Evolutionary conservation across 2,329 filamentous ascomycete genomes (phyloP).

Genomic region (Fusarium sororula): DNA sequence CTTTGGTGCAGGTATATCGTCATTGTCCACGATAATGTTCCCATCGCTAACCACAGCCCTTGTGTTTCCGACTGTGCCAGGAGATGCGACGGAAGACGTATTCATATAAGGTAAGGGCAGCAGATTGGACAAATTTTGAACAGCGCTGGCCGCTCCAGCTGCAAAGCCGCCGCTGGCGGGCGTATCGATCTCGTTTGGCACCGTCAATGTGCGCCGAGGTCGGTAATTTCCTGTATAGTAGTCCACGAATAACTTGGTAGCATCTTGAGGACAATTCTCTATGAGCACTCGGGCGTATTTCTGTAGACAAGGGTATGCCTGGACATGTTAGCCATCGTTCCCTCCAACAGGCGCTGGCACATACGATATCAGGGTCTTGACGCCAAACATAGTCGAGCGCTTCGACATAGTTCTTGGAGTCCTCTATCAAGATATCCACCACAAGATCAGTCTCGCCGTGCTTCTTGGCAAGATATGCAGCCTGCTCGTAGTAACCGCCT

Average conservation of each 20-base stretch:
- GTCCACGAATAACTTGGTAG: conserved; percentile 89
- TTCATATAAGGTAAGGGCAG: conserved; percentile 89
- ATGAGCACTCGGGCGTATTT: conserved; percentile 94
- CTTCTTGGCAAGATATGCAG: conserved; percentile 92
- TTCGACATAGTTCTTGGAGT: conserved; percentile 88
- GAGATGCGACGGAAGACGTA: conserved; percentile 64
- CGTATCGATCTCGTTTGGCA: conserved; percentile 48
- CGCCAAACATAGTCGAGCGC: conserved; percentile 93
- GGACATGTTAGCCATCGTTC: conserved; percentile 43
- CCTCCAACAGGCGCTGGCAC: conserved; percentile 42
- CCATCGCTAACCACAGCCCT: conserved; percentile 62
- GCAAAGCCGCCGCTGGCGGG: conserved; percentile 57
- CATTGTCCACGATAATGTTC: conserved; percentile 59
- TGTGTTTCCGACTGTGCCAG: conserved; percentile 59
- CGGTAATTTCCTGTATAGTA: conserved; percentile 91
- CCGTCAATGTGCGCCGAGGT: conserved; percentile 70
- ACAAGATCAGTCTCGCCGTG: conserved; percentile 94
- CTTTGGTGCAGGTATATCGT: conserved; percentile 57
- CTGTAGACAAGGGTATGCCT: conserved; percentile 90
- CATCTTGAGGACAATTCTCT: conserved; percentile 82
- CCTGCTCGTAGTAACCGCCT: conserved; percentile 96
- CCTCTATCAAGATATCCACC: conserved; percentile 94
- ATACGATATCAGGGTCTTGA: conserved; percentile 78
- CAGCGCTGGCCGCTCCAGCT: conserved; percentile 74
- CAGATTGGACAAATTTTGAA: conserved; percentile 86